Percentiles rank a stretch among this genome's conserved stretches.
Evolutionary conservation across 2,329 filamentous ascomycete species (phyloP).

Genomic region (Cytospora chrysosperma): DNA sequence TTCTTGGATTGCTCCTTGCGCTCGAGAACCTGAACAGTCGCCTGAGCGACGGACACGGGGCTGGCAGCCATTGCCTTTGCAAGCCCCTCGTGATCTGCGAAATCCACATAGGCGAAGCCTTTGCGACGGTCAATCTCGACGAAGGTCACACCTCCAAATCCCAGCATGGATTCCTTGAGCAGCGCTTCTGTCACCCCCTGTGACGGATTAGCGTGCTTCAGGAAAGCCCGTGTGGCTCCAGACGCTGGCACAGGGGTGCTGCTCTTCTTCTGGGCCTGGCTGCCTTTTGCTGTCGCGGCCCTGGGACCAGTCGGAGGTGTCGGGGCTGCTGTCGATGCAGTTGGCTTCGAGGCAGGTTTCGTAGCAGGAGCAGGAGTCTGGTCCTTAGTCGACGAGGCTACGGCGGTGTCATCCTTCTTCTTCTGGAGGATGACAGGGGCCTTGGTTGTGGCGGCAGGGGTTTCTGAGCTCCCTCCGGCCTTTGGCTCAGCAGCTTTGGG

Average conservation of each 20-base stretch:
- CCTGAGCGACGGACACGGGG: conserved; percentile 78
- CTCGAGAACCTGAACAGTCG: conserved; percentile 83
- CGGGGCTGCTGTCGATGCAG: conserved; percentile 29
- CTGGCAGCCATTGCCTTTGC: conserved; percentile 79
- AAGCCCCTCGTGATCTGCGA: conserved; percentile 69
- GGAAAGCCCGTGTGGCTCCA: conserved; percentile 66
- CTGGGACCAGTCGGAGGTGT: conserved; percentile 30
- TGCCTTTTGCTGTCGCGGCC: conserved; percentile 24
- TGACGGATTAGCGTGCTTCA: conserved; percentile 82
- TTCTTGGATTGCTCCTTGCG: conserved; percentile 60
- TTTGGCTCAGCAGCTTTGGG: conserved; percentile 25
- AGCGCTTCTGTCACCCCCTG: conserved; percentile 86
- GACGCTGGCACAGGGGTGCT: conserved; percentile 34
- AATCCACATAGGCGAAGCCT: conserved; percentile 91
- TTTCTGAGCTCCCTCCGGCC: conserved; percentile 29
- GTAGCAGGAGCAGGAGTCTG: conserved; percentile 18
- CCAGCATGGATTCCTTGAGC: conserved; percentile 70
- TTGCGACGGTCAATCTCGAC: conserved; percentile 95
- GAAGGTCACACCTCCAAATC: conserved; percentile 71
- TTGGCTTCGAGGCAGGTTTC: conserved; percentile 27
- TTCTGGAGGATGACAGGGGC: conserved; percentile 39
- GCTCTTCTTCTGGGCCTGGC: conserved; percentile 34
- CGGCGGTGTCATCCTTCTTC: conserved; percentile 34
- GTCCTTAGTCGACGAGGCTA: conserved; percentile 28
- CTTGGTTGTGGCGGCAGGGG: conserved; percentile 31